These are phyloP conservation scores for Heritiera fomes DNA, from an alignment of 345 rosid genomes.

Conservation along the genomic window DNA sequence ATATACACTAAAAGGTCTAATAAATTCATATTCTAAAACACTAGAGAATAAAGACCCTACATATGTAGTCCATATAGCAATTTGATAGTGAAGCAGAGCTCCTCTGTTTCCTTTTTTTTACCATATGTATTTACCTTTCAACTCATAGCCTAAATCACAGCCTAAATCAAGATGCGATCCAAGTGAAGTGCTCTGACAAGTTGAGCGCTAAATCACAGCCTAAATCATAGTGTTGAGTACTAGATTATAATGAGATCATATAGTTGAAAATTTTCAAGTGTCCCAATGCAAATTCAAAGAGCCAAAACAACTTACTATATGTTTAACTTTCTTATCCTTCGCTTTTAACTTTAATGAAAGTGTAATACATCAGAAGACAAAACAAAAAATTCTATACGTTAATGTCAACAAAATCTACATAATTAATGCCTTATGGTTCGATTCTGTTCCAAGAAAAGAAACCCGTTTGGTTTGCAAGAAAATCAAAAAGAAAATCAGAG, in stretches of 20 bases:
- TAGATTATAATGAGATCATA: neutral
- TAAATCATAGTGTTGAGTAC: conserved; percentile 2
- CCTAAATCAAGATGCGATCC: too few species aligned
- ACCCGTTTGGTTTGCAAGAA: too few species aligned
- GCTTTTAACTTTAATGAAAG: conserved; percentile 3
- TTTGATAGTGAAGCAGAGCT: neutral
- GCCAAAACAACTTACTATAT: neutral
- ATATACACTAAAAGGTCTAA: neutral
- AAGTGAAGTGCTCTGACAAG: too few species aligned
- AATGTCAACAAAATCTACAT: too few species aligned
- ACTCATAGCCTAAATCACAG: neutral
- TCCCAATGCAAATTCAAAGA: neutral
- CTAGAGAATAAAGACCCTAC: neutral
- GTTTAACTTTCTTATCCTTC: conserved; percentile 2
- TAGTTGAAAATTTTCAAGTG: neutral
- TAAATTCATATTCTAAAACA: neutral
- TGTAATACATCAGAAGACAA: neutral
- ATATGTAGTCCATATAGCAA: neutral
- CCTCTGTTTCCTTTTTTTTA: conserved; percentile 17
- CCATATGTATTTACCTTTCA: conserved; percentile 12
- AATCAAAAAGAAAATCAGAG: too few species aligned
- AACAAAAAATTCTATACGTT: neutral
- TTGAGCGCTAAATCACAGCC: too few species aligned
- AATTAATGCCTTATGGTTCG: too few species aligned
- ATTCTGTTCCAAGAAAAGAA: too few species aligned